These are phyloP conservation scores for Aureobasidium sp. DNA, from an alignment of 2,329 filamentous ascomycete genomes.

Conservation along the genomic window DNA sequence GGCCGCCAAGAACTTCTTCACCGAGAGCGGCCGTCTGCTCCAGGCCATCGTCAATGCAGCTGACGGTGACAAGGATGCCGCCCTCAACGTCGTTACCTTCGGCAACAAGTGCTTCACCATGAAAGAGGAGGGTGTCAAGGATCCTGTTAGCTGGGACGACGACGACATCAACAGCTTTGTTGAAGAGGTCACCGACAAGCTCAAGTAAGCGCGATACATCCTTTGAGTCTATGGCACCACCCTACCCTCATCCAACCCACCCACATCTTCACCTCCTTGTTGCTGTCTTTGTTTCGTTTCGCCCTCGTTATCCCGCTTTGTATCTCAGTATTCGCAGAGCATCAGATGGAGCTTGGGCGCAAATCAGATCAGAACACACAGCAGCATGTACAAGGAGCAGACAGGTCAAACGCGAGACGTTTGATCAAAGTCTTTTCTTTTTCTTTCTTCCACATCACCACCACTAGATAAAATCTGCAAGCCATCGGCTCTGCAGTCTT, in stretches of 20 bases:
- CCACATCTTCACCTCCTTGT: constrained; percentile 4
- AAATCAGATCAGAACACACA: background rate
- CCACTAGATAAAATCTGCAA: background rate
- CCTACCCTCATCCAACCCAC: background rate
- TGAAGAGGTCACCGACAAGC: constrained; percentile 22
- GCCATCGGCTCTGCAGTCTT: background rate
- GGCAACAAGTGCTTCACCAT: constrained; percentile 22
- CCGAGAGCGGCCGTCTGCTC: constrained; percentile 28
- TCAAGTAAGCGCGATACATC: constrained; percentile 26
- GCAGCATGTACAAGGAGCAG: background rate
- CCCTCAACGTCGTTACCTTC: constrained; percentile 26
- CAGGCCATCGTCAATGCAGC: constrained; percentile 20
- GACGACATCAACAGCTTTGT: constrained; percentile 23
- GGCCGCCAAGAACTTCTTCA: constrained; percentile 30
- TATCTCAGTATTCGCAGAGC: background rate
- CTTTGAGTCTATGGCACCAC: background rate
- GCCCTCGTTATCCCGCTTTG: background rate
- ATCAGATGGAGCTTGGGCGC: background rate
- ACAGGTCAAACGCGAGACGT: background rate
- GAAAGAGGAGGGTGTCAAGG: no score
- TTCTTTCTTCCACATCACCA: background rate
- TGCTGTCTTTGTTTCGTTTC: background rate
- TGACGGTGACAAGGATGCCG: constrained; percentile 22
- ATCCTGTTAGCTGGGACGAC: no score
- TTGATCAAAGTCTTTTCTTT: background rate